Evolutionary conservation across 2,329 filamentous ascomycete species (phyloP).

Genomic region (Phaeosphaeriaceae sp.): DNA sequence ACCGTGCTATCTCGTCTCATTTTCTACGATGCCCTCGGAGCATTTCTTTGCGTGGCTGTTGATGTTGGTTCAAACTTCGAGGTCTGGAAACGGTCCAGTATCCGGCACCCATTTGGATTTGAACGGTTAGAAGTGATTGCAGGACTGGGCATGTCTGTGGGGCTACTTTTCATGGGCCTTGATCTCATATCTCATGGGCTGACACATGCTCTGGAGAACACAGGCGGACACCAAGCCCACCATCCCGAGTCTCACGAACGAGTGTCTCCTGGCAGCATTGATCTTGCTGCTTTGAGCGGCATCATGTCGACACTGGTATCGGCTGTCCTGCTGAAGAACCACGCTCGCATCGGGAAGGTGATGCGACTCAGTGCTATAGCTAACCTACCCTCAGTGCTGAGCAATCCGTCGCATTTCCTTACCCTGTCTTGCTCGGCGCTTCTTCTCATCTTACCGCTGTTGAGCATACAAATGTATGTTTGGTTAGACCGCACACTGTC

Average conservation of each 20-base stretch:
- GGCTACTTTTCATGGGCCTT: constrained; percentile 95
- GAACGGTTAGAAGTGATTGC: constrained; percentile 93
- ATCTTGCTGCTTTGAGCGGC: constrained; percentile 80
- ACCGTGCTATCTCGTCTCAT: constrained; percentile 92
- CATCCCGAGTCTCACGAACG: constrained; percentile 70
- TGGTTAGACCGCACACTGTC: constrained; percentile 86
- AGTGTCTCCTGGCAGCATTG: constrained; percentile 76
- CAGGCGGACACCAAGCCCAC: constrained; percentile 75
- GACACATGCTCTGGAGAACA: constrained; percentile 84
- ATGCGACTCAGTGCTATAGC: constrained; percentile 87
- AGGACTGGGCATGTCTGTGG: constrained; percentile 94
- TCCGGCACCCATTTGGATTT: constrained; percentile 91
- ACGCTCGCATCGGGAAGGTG: constrained; percentile 87
- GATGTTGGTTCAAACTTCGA: constrained; percentile 97
- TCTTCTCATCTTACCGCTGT: constrained; percentile 79
- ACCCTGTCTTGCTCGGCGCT: constrained; percentile 85
- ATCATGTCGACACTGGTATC: constrained; percentile 84
- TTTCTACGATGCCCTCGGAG: constrained; percentile 93
- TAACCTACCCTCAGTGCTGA: constrained; percentile 82
- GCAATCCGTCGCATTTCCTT: constrained; percentile 93
- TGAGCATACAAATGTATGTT: constrained; percentile 79
- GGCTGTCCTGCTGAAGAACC: constrained; percentile 86
- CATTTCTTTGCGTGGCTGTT: constrained; percentile 87
- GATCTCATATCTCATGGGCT: constrained; percentile 93
- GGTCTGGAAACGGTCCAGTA: constrained; percentile 91